These are phyloP conservation scores for Strobilomyces dryophilus DNA, from an alignment of 768 basidiomycete genomes.

Conservation along the genomic window DNA sequence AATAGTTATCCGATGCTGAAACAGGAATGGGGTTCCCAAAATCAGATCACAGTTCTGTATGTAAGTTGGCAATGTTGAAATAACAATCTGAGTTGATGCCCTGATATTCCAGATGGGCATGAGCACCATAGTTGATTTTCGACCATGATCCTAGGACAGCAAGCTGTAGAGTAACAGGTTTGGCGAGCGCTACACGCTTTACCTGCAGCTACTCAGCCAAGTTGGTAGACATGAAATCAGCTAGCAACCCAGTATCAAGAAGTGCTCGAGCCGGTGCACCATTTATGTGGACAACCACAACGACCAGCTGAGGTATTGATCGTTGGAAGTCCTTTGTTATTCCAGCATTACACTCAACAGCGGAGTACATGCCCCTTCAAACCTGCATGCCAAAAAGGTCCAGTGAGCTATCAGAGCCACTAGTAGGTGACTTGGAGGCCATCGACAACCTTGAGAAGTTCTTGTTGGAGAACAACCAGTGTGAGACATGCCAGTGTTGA, in stretches of 20 bases:
- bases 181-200: background rate
- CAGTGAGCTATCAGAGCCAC: too few relatives aligned
- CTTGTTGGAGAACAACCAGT: too few relatives aligned
- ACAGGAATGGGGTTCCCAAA: conserved; percentile 37
- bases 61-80: conserved; percentile 38
- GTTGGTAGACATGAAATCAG: conserved; percentile 30
- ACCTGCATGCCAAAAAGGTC: background rate
- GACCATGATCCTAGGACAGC: conserved; percentile 29
- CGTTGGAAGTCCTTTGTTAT: background rate
- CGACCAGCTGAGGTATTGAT: background rate
- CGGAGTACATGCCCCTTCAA: background rate
- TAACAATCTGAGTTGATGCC: conserved; percentile 13
- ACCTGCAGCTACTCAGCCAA: conserved; percentile 26
- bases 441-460: too few relatives aligned
- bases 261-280: conserved; percentile 14
- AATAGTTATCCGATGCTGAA: conserved; percentile 23
- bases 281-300: conserved; percentile 15
- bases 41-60: conserved; percentile 38
- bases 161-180: conserved; percentile 18
- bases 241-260: conserved; percentile 25
- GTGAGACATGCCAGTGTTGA: too few relatives aligned
- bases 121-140: conserved; percentile 18
- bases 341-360: background rate
- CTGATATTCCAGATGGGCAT: conserved; percentile 2
- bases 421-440: too few relatives aligned